Conservation (phyloP, 2,329 filamentous ascomycete species). For the Trichoderma oligosporum region DNA sequence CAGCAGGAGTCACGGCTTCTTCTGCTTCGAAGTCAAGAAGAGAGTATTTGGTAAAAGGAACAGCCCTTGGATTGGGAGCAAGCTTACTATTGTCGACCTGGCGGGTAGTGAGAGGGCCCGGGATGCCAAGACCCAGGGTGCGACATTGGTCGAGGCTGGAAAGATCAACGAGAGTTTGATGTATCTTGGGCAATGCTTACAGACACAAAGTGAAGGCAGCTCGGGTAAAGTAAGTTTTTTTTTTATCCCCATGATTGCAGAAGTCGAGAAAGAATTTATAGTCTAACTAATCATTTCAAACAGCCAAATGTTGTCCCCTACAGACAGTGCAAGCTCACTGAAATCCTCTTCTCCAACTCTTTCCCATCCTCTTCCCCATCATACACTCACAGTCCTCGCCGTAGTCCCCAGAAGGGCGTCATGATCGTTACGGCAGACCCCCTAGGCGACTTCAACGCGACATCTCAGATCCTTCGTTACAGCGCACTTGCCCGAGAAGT, state of each 20-base stretch:
- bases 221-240: conserved; percentile 62
- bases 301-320: conserved; percentile 72
- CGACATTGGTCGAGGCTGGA: conserved; percentile 88
- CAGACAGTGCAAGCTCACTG: conserved; percentile 80
- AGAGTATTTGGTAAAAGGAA: conserved; percentile 45
- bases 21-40: conserved; percentile 93
- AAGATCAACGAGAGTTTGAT: conserved; percentile 99
- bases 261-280: background rate
- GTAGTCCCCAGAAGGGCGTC: conserved; percentile 77
- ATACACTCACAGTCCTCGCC: conserved; percentile 40
- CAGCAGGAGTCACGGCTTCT: conserved; percentile 92
- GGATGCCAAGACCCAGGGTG: conserved; percentile 89
- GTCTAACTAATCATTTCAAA: conserved; percentile 24
- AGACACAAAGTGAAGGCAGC: conserved; percentile 82
- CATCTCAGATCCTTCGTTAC: conserved; percentile 91
- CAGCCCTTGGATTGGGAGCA: conserved; percentile 68
- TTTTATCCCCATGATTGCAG: background rate
- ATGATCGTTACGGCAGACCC: conserved; percentile 98
- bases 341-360: conserved; percentile 82
- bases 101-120: conserved; percentile 90
- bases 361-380: conserved; percentile 60
- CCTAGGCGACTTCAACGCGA: conserved; percentile 91
- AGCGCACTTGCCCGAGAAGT: conserved; percentile 89
- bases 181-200: conserved; percentile 95
- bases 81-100: conserved; percentile 84